Evolutionary conservation across 305 asterid genomes (phyloP), one percentile per base, ranked within the genome.

Genomic region (Fraxinus platypoda): DNA sequence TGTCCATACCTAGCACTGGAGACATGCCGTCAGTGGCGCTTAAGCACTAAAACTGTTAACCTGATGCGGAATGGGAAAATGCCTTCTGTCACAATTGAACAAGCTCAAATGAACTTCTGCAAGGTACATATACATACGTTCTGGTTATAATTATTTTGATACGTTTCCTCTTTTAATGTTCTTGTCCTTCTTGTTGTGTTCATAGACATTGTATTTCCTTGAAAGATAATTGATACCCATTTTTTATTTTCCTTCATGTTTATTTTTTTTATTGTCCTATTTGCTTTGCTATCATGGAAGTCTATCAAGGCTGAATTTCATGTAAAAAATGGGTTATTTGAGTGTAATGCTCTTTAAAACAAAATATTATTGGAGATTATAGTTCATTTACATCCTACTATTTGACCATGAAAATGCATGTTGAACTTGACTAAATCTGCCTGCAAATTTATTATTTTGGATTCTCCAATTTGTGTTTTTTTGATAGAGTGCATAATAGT

Each of bases 1-100:
- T 96, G 99, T 91, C 99, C 98, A 54, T 94, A 94, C 94, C 83
- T 93, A 93, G 99, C 98, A 74, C 85, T 96, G 82, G 99, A 96
- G 90, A 94, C 99, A 62, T 94, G 98, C 75, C 92, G 98, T 26
- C 99, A 96, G 59, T 96, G 99, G 99, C 93, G 98, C 80, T 89
- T 96, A 89, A 96, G 98, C 93, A 96, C 80, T 64, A 96, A 94
- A 90, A 94, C 99, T 23, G 97, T 96, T 87, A 96, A 93, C 87
- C 87, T 96, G 92, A 96, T 96, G 99, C 91, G 98, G 59, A 94
- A 93, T 52, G 99, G 99, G 78, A 96, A 96, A 88, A 96, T 96
- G 98, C 99, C 98, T 64, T 91, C 97, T 64, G 97, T 92, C 64
- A 93, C 98, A 80, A 92, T 96, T 80, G 99, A 96, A 85, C 98